phyloP scores from a whole-genome alignment of 2,329 filamentous ascomycete species.

The Juglanconis oblonga region DNA sequence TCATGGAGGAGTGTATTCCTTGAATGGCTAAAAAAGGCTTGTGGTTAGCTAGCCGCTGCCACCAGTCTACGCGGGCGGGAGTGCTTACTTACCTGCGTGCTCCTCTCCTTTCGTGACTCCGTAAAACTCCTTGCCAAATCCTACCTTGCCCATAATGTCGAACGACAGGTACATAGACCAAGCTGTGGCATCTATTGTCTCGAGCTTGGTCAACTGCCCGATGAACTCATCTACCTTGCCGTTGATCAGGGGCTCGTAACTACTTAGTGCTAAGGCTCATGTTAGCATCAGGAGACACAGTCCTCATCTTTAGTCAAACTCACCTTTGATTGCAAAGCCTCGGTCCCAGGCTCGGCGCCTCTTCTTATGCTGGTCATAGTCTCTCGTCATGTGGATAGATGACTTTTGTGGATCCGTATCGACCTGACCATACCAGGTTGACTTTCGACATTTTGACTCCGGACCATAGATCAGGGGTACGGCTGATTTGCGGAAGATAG shows the following conservation, averaged over 20 bases:
- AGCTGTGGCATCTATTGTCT: constrained; percentile 20
- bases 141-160: constrained; percentile 25
- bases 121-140: constrained; percentile 25
- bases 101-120: constrained; percentile 22
- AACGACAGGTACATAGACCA: constrained; percentile 26
- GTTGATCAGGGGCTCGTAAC: constrained; percentile 23
- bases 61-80: not conserved
- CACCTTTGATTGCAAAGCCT: constrained; percentile 25
- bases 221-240: constrained; percentile 20
- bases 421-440: constrained; percentile 35
- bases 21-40: constrained; percentile 25
- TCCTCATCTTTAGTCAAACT: not conserved
- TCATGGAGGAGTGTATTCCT: constrained; percentile 33
- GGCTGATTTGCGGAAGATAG: constrained; percentile 25
- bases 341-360: constrained; percentile 26
- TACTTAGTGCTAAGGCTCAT: constrained; percentile 19
- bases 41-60: not conserved
- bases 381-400: constrained; percentile 36
- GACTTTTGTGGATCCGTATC: constrained; percentile 25
- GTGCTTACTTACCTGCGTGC: constrained; percentile 18
- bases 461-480: constrained; percentile 31
- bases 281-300: not conserved
- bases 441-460: constrained; percentile 36
- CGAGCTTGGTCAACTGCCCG: constrained; percentile 16
- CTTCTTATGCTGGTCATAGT: constrained; percentile 22